Evolutionary conservation across 768 basidiomycete species (phyloP).

Genomic region (Boletus rubropictus): DNA sequence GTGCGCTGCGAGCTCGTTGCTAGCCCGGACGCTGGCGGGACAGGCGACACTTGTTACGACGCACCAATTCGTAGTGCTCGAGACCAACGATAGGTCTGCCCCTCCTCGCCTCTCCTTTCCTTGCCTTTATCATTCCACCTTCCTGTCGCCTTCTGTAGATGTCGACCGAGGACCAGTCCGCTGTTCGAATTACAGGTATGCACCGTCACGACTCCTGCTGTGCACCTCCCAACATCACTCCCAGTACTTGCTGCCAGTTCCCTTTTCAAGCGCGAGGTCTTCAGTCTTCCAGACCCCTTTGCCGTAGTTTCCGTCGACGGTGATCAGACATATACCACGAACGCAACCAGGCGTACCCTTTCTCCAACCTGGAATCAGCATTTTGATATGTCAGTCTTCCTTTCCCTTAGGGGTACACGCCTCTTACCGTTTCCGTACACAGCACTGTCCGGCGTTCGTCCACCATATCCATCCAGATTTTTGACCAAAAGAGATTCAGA

Average conservation of each 20-base stretch:
- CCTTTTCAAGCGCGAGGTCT: conserved; percentile 70
- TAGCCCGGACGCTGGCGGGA: not conserved
- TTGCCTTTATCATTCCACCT: not conserved
- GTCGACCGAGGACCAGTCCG: conserved; percentile 15
- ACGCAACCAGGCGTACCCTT: conserved; percentile 60
- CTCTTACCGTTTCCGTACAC: conserved; percentile 3
- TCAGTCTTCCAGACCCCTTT: conserved; percentile 83
- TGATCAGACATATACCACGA: conserved; percentile 75
- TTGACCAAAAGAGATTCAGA: conserved; percentile 86
- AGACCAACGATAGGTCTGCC: not conserved
- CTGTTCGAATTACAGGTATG: conserved; percentile 27
- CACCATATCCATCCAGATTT: conserved; percentile 76
- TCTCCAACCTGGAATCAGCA: conserved; percentile 80
- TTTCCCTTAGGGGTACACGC: conserved; percentile 1
- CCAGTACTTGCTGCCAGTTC: conserved; percentile 73
- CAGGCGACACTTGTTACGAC: not conserved
- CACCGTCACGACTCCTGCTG: not conserved
- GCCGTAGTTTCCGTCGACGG: conserved; percentile 84
- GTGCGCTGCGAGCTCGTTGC: no score
- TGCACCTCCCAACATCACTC: not conserved
- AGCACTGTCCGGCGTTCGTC: conserved; percentile 73
- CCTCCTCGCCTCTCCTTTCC: not conserved
- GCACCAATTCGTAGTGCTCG: not conserved
- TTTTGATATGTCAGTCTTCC: conserved; percentile 68
- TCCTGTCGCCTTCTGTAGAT: conserved; percentile 8